These are phyloP conservation scores for Colletotrichum australisinense DNA, from an alignment of 2,329 filamentous ascomycete genomes.

Conservation along the genomic window DNA sequence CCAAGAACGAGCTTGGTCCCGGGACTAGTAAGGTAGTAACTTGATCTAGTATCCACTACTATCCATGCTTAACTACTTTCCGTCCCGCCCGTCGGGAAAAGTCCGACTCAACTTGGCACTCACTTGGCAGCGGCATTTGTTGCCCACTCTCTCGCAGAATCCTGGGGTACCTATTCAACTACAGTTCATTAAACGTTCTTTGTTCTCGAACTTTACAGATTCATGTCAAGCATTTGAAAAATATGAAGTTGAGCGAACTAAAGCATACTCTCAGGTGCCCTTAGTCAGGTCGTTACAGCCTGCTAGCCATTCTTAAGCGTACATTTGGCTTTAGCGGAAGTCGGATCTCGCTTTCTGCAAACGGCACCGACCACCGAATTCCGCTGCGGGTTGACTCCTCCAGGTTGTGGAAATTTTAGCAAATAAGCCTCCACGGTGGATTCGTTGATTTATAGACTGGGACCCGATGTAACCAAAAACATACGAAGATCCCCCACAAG, in stretches of 20 bases:
- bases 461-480: constrained; percentile 3
- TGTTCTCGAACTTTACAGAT: too few relatives aligned
- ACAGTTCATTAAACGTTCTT: too few relatives aligned
- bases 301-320: too few relatives aligned
- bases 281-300: too few relatives aligned
- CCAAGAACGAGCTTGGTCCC: neutral
- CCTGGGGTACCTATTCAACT: neutral
- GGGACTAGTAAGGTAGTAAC: too few relatives aligned
- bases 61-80: neutral
- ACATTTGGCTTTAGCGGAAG: neutral
- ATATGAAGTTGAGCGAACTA: too few relatives aligned
- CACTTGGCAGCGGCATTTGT: neutral
- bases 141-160: neutral
- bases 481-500: neutral
- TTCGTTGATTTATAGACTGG: neutral
- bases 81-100: neutral
- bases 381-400: neutral
- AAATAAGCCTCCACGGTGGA: constrained; percentile 12
- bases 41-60: neutral
- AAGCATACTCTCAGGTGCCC: too few relatives aligned
- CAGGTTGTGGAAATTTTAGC: neutral
- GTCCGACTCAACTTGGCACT: neutral
- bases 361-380: neutral
- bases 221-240: too few relatives aligned
- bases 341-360: neutral